phyloP scores from a whole-genome alignment of 305 asterid genomes.

The Salvia sclarea region DNA sequence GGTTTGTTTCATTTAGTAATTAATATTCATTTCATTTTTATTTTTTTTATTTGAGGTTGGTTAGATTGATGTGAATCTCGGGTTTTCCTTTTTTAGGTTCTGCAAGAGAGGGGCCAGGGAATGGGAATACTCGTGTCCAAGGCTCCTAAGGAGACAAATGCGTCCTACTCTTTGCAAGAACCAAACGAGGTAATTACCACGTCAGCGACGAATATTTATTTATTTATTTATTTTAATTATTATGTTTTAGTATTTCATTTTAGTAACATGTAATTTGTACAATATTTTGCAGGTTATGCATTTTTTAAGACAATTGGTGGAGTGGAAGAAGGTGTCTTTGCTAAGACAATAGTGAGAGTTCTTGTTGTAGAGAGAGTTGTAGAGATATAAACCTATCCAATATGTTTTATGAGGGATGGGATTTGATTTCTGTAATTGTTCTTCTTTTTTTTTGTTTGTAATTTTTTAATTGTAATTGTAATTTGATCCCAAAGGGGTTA shows the following conservation, averaged over 20 bases:
- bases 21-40: background rate
- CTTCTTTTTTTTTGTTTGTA: background rate
- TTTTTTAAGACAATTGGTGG: conserved; percentile 65
- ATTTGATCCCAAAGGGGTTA: conserved; percentile 26
- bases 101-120: conserved; percentile 28
- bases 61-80: background rate
- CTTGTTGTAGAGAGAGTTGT: background rate
- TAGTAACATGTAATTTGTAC: conserved; percentile 13
- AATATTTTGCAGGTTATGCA: conserved; percentile 73
- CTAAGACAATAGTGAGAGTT: conserved; percentile 27
- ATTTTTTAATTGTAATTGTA: conserved; percentile 29
- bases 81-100: conserved; percentile 4
- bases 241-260: no score
- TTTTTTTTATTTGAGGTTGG: background rate
- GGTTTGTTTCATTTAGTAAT: no score
- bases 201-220: no score
- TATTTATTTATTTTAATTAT: no score
- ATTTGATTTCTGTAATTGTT: conserved; percentile 2
- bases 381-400: conserved; percentile 13
- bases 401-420: conserved; percentile 32
- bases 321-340: conserved; percentile 57
- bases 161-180: conserved; percentile 32
- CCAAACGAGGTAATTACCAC: conserved; percentile 30
- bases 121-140: conserved; percentile 29
- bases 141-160: conserved; percentile 26